Evolutionary conservation across 768 basidiomycete genomes (phyloP).

Genomic region (Kwoniella sp.): DNA sequence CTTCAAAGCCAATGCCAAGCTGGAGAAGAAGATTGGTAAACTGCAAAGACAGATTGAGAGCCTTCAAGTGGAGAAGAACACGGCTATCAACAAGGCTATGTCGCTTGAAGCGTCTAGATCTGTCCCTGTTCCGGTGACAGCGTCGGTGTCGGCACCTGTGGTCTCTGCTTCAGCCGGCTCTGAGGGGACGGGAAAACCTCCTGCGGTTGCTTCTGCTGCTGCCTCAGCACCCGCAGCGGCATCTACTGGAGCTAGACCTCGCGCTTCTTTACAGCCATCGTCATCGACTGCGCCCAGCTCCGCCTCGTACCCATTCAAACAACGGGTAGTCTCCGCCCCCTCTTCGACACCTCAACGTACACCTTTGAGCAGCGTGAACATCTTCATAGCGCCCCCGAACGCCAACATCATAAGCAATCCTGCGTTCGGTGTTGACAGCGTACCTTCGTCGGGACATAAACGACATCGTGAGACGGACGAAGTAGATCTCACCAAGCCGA

Average conservation of each 20-base stretch:
- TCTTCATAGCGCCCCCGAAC: constrained; percentile 7
- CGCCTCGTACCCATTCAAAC: not conserved
- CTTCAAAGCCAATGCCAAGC: constrained; percentile 40
- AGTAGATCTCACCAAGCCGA: constrained; percentile 7
- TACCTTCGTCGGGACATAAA: constrained; percentile 19
- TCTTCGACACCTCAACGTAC: not conserved
- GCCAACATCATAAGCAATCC: not conserved
- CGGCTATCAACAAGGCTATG: constrained; percentile 31
- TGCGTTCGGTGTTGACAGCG: not conserved
- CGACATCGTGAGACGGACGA: constrained; percentile 24
- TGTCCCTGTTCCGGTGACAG: not conserved
- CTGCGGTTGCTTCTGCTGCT: not conserved
- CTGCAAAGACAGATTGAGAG: constrained; percentile 35
- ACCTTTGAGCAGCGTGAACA: constrained; percentile 13
- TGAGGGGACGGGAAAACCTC: too few relatives aligned
- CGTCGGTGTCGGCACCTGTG: not conserved
- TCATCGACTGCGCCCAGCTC: constrained; percentile 1
- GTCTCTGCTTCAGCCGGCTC: not conserved
- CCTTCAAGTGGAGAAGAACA: constrained; percentile 34
- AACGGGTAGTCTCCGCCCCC: not conserved
- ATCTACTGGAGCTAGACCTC: not conserved
- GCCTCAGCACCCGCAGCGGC: not conserved
- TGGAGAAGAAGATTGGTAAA: constrained; percentile 50
- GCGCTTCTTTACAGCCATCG: not conserved
- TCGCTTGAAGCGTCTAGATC: not conserved